Base-by-base conservation (phyloP, 1,139 yeast genomes). In the Casaregolazyma suthepensis region DNA sequence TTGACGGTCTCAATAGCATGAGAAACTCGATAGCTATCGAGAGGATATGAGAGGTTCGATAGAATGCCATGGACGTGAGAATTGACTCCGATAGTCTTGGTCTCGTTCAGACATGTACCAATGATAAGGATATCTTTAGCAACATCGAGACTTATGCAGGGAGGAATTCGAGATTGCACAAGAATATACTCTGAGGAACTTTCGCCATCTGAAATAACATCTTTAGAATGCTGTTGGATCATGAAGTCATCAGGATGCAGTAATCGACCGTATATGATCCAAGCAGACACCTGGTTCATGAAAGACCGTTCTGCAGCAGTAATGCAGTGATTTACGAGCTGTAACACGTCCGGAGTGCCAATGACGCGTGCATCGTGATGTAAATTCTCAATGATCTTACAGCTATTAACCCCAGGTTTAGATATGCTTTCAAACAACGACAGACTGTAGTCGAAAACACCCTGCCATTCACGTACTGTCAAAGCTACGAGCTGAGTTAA, bases 251-350 rank as follows among this genome's bases (percentile, higher is more conserved):
- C 48, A 2, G 57, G n/a, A 26, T 53, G 43, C 2, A 51, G 19
- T 18, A 58, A 50, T 42, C 61, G 56, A 5, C 68, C 68, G 49
- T 65, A 65, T n/a, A 63, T 50, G 7, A 62, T 54, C 68, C 68
- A 65, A 15, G 63, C 55, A 40, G 60, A 47, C 13, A 63, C 53
- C 48, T 60, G 60, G 13, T 54, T 58, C 29, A 63, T 52, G 67
- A 68, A 65, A 13, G 58, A 57, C 18, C 53, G 52, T 35, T 62
- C 61, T 12, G 62, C 63, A 5, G 59, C 60, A n/a, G 56, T 29
- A 18, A 63, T 48, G 18, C 64, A 59, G 1, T 52, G 52, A 9
- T 46, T 37, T 7, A 62, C 57, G 23, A 63, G 43, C 7, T 20
- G 48, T 23, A 57, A 55, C 12, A 65, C 57, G 17, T 60, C 61